Evolutionary conservation across 148 eudicot species (phyloP).

Genomic region (Vaccinium vitisidaea): DNA sequence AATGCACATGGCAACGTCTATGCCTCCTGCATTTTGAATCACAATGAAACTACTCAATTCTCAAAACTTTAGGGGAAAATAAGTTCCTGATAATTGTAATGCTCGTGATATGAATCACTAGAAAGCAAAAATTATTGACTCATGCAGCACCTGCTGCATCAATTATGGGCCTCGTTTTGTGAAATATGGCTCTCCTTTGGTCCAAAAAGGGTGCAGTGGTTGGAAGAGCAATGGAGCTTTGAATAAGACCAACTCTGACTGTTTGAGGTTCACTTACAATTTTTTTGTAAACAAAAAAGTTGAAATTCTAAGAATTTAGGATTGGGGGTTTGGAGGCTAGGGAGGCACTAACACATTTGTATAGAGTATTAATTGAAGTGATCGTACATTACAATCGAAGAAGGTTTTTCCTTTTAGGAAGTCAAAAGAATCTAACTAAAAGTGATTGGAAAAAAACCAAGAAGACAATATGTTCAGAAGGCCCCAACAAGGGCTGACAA

Average conservation of each 20-base stretch:
- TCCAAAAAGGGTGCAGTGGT: slow-evolving; percentile 71
- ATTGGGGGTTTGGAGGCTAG: no score
- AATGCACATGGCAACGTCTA: slow-evolving; percentile 95
- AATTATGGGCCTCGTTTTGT: slow-evolving; percentile 76
- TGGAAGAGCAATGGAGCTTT: slow-evolving; percentile 72
- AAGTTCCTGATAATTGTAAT: background rate
- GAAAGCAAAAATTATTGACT: slow-evolving; percentile 82
- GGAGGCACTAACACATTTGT: no score
- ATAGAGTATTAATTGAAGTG: background rate
- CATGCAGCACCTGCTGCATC: slow-evolving; percentile 92
- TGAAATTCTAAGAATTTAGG: no score
- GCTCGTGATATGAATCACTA: slow-evolving; percentile 39
- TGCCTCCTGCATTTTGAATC: slow-evolving; percentile 60
- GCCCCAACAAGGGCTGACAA: background rate
- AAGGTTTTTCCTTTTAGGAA: background rate
- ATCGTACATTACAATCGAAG: no score
- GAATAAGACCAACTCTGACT: slow-evolving; percentile 86
- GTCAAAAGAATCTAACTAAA: background rate
- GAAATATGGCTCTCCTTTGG: slow-evolving; percentile 71
- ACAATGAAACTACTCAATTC: no score
- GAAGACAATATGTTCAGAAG: background rate
- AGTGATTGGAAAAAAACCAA: background rate
- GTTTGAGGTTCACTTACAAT: slow-evolving; percentile 39
- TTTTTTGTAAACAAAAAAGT: no score
- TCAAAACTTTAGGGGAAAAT: background rate